Conservation (phyloP, 164 flowering plant genomes). For the Dillenia suffruticosa region DNA sequence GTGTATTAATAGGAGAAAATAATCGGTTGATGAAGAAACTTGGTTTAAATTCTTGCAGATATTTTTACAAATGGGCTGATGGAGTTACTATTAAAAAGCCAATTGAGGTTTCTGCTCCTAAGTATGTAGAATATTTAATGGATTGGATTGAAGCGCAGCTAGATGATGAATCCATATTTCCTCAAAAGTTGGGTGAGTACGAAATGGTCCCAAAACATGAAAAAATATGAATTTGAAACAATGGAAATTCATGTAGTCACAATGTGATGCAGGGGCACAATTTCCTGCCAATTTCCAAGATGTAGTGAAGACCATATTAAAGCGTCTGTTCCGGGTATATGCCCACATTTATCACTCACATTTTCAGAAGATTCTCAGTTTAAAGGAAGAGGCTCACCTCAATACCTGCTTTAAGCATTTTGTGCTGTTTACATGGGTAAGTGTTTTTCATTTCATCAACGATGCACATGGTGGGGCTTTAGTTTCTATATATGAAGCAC, state of each 20-base stretch:
- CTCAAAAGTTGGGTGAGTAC: conserved; percentile 45
- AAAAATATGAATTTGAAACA: too few relatives aligned
- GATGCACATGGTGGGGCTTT: too few relatives aligned
- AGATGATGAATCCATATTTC: conserved; percentile 57
- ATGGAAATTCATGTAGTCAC: too few relatives aligned
- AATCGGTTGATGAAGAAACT: neutral
- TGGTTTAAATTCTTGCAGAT: conserved; percentile 18
- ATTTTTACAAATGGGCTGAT: conserved; percentile 71
- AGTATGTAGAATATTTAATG: conserved; percentile 62
- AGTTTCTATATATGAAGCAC: too few relatives aligned
- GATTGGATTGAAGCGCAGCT: conserved; percentile 66
- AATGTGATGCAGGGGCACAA: conserved; percentile 31
- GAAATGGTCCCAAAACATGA: neutral
- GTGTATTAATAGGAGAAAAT: too few relatives aligned
- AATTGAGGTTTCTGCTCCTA: conserved; percentile 65
- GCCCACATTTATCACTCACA: conserved; percentile 63
- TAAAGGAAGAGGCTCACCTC: conserved; percentile 62
- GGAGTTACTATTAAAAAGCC: conserved; percentile 59
- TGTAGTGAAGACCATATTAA: conserved; percentile 54
- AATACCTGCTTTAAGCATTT: conserved; percentile 68
- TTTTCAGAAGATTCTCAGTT: conserved; percentile 50
- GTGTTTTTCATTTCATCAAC: conserved; percentile 2
- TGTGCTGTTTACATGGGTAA: conserved; percentile 51
- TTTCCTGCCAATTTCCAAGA: conserved; percentile 51
- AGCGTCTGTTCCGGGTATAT: conserved; percentile 55